A percentile compares a stretch with the other conserved stretches of the same genome.
Evolutionary conservation across 495 filamentous ascomycete species (phyloP).

Genomic region (Delitschia confertaspora): DNA sequence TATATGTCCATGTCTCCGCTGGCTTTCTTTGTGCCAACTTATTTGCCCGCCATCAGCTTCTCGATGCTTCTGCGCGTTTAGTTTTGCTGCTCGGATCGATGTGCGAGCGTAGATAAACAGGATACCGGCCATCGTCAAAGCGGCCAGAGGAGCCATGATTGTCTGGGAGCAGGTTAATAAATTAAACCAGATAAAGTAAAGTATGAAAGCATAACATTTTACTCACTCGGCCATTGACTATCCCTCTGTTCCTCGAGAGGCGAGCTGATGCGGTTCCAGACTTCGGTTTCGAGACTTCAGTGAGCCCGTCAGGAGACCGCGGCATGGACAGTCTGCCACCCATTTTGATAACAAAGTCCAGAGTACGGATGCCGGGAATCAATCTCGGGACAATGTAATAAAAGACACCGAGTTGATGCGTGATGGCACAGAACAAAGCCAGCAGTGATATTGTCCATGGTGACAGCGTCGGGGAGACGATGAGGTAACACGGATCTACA

Average conservation of each 20-base stretch:
- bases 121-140: conserved; percentile 41
- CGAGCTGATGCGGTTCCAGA: conserved; percentile 12
- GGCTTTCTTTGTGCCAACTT: conserved; percentile 31
- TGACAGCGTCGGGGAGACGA: too few species aligned
- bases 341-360: too few species aligned
- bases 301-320: conserved; percentile 24
- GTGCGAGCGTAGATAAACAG: conserved; percentile 40
- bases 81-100: conserved; percentile 39
- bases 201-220: background rate
- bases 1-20: conserved; percentile 31
- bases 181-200: background rate
- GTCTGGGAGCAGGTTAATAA: conserved; percentile 20
- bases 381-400: too few species aligned
- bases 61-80: conserved; percentile 36
- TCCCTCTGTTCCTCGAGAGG: conserved; percentile 7
- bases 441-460: too few species aligned
- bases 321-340: conserved; percentile 32
- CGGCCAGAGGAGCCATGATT: conserved; percentile 36
- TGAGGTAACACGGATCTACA: too few species aligned
- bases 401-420: too few species aligned
- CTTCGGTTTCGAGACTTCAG: conserved; percentile 27
- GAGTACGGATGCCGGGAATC: too few species aligned
- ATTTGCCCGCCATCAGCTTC: conserved; percentile 35
- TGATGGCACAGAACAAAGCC: too few species aligned
- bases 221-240: conserved; percentile 27